Percentiles rank a stretch among this genome's conserved stretches.
Evolutionary conservation across 140 eudicot genomes (phyloP).

Genomic region (Bidens hawaiensis): DNA sequence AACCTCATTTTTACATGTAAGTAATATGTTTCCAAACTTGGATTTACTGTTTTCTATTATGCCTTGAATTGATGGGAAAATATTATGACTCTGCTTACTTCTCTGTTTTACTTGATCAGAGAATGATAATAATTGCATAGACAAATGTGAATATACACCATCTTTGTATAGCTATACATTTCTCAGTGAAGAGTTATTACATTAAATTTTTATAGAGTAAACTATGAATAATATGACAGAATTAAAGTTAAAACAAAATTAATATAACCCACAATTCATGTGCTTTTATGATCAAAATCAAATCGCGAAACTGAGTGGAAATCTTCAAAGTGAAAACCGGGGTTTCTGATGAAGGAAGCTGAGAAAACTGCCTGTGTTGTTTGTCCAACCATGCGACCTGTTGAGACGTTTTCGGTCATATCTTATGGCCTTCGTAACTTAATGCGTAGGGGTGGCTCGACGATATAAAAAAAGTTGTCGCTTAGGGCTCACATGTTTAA

Average conservation of each 20-base stretch:
- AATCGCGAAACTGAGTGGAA: background rate
- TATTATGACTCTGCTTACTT: background rate
- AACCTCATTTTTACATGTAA: background rate
- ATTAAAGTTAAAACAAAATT: too few species aligned
- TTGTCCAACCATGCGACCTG: too few species aligned
- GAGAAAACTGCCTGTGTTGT: background rate
- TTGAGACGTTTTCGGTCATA: too few species aligned
- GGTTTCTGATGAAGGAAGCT: background rate
- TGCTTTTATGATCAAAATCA: background rate
- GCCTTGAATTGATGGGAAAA: conserved; percentile 8
- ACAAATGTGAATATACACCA: conserved; percentile 1
- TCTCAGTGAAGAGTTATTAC: too few species aligned
- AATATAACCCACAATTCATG: background rate
- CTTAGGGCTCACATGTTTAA: too few species aligned
- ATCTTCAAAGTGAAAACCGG: background rate
- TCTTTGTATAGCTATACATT: background rate
- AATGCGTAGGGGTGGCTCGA: too few species aligned
- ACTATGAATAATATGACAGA: too few species aligned
- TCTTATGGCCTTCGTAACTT: background rate
- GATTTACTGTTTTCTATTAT: background rate
- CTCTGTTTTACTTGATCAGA: conserved; percentile 7
- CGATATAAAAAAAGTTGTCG: too few species aligned
- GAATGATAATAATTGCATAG: background rate
- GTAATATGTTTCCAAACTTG: conserved; percentile 2
- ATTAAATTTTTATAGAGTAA: too few species aligned